Evolutionary conservation across 2,329 filamentous ascomycete species (phyloP).

Genomic region (Magnaporthiopsis rhizophila): DNA sequence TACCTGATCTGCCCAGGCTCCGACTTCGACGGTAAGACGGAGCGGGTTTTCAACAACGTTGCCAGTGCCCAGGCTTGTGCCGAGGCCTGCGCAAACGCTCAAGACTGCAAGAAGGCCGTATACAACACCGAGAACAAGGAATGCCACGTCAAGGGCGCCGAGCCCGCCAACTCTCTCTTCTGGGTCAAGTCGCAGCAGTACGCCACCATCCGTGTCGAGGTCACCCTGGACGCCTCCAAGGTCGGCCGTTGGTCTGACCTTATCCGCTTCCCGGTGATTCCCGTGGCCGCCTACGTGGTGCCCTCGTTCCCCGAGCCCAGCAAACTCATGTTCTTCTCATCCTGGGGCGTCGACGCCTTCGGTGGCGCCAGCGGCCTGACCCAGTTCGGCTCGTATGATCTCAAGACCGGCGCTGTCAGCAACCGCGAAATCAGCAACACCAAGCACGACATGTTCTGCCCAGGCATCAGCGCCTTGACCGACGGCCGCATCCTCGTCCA

Average conservation of each 20-base stretch:
- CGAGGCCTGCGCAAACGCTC: constrained; percentile 6
- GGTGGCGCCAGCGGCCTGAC: constrained; percentile 42
- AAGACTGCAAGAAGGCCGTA: constrained; percentile 7
- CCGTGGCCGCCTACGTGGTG: constrained; percentile 21
- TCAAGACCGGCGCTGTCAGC: constrained; percentile 51
- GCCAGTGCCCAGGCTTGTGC: constrained; percentile 7
- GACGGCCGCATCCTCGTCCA: constrained; percentile 37
- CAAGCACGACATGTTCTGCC: constrained; percentile 41
- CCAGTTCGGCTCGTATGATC: constrained; percentile 86
- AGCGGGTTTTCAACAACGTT: constrained; percentile 4
- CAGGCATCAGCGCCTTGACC: constrained; percentile 35
- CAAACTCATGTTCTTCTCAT: constrained; percentile 18
- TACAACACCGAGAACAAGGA: constrained; percentile 6
- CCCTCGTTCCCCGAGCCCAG: constrained; percentile 17
- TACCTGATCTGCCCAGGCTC: constrained; percentile 8
- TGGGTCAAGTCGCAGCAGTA: constrained; percentile 5
- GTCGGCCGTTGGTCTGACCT: constrained; percentile 18
- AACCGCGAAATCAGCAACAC: constrained; percentile 18
- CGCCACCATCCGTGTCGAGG: constrained; percentile 4
- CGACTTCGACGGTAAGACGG: constrained; percentile 6
- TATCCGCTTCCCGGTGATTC: constrained; percentile 18
- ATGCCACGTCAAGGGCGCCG: constrained; percentile 3
- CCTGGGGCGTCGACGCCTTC: constrained; percentile 18
- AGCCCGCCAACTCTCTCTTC: background rate
- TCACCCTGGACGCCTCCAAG: constrained; percentile 13